phyloP scores from a whole-genome alignment of 2,329 filamentous ascomycete species.

The Exophiala alcalophila region DNA sequence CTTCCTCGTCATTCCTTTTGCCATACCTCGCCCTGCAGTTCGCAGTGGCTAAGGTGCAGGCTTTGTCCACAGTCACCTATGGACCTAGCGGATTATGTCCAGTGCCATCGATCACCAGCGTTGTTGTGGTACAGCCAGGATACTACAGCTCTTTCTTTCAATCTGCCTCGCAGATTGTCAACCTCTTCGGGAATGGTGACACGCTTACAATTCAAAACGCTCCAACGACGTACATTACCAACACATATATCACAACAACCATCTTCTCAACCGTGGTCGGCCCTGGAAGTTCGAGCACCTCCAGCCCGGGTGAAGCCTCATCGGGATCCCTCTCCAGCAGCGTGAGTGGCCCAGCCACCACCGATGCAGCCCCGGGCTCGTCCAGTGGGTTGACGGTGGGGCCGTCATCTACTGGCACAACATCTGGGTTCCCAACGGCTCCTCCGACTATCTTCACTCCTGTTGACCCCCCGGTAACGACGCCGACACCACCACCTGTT shows the following conservation, averaged over 20 bases:
- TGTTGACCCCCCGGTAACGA: constrained; percentile 13
- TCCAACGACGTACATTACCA: constrained; percentile 24
- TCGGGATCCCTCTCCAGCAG: constrained; percentile 6
- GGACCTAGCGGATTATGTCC: constrained; percentile 22
- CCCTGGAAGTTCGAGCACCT: constrained; percentile 1
- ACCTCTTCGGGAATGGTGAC: constrained; percentile 25
- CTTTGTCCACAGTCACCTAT: constrained; percentile 18
- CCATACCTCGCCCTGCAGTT: constrained; percentile 18
- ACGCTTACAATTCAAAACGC: constrained; percentile 27
- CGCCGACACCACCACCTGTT: constrained; percentile 12
- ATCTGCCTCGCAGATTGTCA: constrained; percentile 26
- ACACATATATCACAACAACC: constrained; percentile 27
- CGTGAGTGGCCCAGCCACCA: neutral
- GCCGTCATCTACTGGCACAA: constrained; percentile 1
- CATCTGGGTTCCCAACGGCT: constrained; percentile 5
- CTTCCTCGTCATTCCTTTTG: constrained; percentile 20
- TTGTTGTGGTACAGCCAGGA: constrained; percentile 22
- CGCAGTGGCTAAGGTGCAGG: constrained; percentile 20
- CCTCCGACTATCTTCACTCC: constrained; percentile 13
- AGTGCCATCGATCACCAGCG: constrained; percentile 17
- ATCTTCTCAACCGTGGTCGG: constrained; percentile 17
- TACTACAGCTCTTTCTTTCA: constrained; percentile 28
- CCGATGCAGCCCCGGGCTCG: neutral
- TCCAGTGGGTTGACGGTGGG: neutral
- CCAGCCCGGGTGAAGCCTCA: constrained; percentile 6